Conservation (phyloP, 2,329 filamentous ascomycete genomes). For the Juglanconis sp. region DNA sequence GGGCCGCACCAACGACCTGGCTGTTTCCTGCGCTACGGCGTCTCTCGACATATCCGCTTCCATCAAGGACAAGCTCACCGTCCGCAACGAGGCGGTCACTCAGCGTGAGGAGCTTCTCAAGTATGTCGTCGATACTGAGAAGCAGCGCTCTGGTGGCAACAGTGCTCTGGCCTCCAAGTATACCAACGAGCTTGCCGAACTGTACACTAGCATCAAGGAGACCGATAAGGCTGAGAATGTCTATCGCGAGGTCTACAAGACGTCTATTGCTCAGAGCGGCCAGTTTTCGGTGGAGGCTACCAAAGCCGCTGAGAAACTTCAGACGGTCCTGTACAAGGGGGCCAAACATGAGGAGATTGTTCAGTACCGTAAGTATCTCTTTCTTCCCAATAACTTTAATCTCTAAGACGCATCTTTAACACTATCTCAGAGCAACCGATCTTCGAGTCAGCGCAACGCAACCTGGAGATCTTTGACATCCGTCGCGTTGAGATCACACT, state of each 20-base stretch:
- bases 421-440: constrained; percentile 4
- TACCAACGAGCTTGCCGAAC: constrained; percentile 19
- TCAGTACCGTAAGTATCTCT: constrained; percentile 13
- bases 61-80: constrained; percentile 14
- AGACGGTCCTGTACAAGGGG: constrained; percentile 17
- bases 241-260: constrained; percentile 18
- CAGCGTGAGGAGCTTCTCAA: constrained; percentile 20
- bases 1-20: constrained; percentile 15
- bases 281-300: constrained; percentile 16
- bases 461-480: constrained; percentile 18
- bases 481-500: constrained; percentile 18
- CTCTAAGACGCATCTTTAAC: not conserved
- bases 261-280: constrained; percentile 14
- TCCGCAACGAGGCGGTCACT: constrained; percentile 15
- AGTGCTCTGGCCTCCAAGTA: constrained; percentile 18
- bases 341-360: constrained; percentile 19
- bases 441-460: constrained; percentile 18
- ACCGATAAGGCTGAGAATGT: constrained; percentile 17
- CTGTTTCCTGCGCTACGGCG: constrained; percentile 14
- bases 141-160: constrained; percentile 17
- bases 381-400: not conserved
- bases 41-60: constrained; percentile 15
- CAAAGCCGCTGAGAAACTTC: constrained; percentile 18
- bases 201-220: constrained; percentile 20
- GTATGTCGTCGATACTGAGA: constrained; percentile 20